A percentile compares a stretch with the other conserved stretches of the same genome.
phyloP scores from a whole-genome alignment of 495 filamentous ascomycete genomes.

The Achaetomiella virescens region DNA sequence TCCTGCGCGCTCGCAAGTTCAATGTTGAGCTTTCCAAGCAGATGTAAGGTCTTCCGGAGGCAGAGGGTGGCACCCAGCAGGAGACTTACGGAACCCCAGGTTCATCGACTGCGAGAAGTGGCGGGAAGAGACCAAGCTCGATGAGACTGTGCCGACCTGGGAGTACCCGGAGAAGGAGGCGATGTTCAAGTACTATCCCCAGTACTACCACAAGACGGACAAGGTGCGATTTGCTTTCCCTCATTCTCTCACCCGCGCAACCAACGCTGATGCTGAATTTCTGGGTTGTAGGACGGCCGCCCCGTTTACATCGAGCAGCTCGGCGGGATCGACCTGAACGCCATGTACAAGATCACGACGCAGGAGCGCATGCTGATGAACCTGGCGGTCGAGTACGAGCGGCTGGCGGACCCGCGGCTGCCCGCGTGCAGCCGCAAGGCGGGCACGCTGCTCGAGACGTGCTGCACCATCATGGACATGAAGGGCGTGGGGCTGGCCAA shows the following conservation, averaged over 20 bases:
- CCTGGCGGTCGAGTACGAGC: constrained; percentile 95
- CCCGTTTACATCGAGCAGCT: constrained; percentile 96
- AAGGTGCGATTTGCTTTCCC: constrained; percentile 53
- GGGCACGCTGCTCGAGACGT: constrained; percentile 86
- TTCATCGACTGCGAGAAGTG: constrained; percentile 88
- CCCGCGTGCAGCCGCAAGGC: constrained; percentile 94
- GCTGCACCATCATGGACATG: constrained; percentile 94
- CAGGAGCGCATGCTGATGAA: constrained; percentile 91
- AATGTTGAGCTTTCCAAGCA: constrained; percentile 75
- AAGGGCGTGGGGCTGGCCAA: constrained; percentile 85
- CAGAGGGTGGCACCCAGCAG: neutral
- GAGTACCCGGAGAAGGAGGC: constrained; percentile 82
- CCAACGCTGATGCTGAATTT: neutral
- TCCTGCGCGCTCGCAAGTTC: constrained; percentile 91
- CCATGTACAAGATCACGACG: constrained; percentile 85
- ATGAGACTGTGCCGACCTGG: constrained; percentile 73
- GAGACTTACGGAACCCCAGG: constrained; percentile 46
- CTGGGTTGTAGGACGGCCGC: constrained; percentile 68
- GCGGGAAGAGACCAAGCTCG: constrained; percentile 75
- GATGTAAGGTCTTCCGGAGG: constrained; percentile 55
- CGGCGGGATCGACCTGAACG: constrained; percentile 82
- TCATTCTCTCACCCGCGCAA: neutral
- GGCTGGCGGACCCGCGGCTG: constrained; percentile 82
- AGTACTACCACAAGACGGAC: constrained; percentile 99
- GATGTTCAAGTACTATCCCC: constrained; percentile 90